These are phyloP conservation scores for Suillus cothurnatus DNA, from an alignment of 768 basidiomycete genomes.

Conservation along the genomic window DNA sequence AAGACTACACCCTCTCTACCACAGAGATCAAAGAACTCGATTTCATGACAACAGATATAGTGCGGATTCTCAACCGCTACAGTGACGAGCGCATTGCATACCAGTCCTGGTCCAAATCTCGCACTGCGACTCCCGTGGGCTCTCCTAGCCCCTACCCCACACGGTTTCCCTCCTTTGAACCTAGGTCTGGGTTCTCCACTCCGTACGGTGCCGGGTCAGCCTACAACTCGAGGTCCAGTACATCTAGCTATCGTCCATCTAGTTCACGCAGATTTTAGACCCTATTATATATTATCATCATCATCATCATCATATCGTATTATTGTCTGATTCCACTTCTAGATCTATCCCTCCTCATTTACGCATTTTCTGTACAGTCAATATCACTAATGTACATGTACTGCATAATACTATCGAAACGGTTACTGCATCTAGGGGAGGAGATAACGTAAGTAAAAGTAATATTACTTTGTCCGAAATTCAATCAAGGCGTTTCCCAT, in stretches of 20 bases:
- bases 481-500: conserved; percentile 2
- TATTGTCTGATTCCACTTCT: conserved; percentile 9
- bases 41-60: conserved; percentile 70
- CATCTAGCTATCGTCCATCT: conserved; percentile 53
- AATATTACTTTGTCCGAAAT: neutral
- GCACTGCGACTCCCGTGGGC: conserved; percentile 65
- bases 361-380: conserved; percentile 20
- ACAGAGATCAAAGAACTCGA: conserved; percentile 79
- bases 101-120: conserved; percentile 63
- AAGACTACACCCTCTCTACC: conserved; percentile 56
- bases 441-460: neutral
- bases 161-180: conserved; percentile 39
- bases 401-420: conserved; percentile 9
- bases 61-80: conserved; percentile 70
- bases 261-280: conserved; percentile 37
- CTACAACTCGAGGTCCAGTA: conserved; percentile 61
- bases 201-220: conserved; percentile 47
- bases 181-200: conserved; percentile 61
- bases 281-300: neutral
- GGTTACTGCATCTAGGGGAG: neutral
- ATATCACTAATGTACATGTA: conserved; percentile 17
- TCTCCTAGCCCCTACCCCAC: conserved; percentile 47
- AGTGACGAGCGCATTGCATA: conserved; percentile 61
- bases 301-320: conserved; percentile 3
- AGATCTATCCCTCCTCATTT: conserved; percentile 15